A percentile compares a stretch with the other conserved stretches of the same genome.
Evolutionary conservation across 1,284 basidiomycete genomes (phyloP).

Genomic region (Ceratobasidium theobromae): DNA sequence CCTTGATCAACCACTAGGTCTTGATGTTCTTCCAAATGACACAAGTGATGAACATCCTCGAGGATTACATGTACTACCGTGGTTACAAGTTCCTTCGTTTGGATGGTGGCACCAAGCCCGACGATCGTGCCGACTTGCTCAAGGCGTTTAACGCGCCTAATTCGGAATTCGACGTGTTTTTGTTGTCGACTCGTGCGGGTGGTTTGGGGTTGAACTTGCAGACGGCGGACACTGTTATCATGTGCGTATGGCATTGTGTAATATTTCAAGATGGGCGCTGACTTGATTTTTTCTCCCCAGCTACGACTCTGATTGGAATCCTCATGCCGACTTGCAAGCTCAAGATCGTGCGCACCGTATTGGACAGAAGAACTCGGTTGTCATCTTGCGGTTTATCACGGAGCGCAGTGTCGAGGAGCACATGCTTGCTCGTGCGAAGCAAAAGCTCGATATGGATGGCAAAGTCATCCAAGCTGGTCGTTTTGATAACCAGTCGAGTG

Average conservation of each 20-base stretch:
- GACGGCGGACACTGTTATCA: constrained; percentile 98
- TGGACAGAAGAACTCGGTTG: constrained; percentile 97
- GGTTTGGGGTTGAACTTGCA: constrained; percentile 97
- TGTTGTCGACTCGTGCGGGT: constrained; percentile 94
- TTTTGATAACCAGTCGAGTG: constrained; percentile 98
- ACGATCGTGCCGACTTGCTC: constrained; percentile 91
- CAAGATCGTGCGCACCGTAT: constrained; percentile 99
- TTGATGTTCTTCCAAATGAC: constrained; percentile 99
- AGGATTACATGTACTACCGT: constrained; percentile 93
- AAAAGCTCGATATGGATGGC: constrained; percentile 98
- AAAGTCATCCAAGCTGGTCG: constrained; percentile 99
- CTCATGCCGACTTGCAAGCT: constrained; percentile 96
- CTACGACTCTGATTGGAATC: constrained; percentile 91
- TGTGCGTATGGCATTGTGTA: constrained; percentile 59
- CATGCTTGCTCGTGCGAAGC: constrained; percentile 91
- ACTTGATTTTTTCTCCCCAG: constrained; percentile 47
- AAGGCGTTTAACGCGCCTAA: constrained; percentile 88
- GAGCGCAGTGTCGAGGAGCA: constrained; percentile 98
- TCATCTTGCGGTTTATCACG: constrained; percentile 95
- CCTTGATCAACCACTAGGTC: constrained; percentile 56
- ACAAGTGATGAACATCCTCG: constrained; percentile 99
- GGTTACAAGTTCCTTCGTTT: constrained; percentile 91
- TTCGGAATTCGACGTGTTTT: constrained; percentile 92
- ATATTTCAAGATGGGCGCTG: neutral
- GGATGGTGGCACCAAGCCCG: constrained; percentile 97